Base-by-base conservation (phyloP, 208 protist species). In the Acanthamoeba triangularis region DNA sequence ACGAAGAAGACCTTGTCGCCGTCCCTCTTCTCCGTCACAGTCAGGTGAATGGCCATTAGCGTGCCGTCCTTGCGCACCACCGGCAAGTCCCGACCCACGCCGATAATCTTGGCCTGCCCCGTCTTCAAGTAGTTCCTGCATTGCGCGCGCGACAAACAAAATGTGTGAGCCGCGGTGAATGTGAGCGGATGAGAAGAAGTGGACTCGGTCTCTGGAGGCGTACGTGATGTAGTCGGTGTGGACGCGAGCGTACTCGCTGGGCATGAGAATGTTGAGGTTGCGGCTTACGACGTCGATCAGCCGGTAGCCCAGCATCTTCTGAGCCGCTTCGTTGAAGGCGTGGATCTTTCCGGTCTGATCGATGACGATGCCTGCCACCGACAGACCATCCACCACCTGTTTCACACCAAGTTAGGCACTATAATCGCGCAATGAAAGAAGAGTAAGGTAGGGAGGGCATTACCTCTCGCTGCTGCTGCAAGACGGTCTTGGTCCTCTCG, bases 201-300 rank as follows among this genome's bases (percentile, higher is more conserved):
- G 3, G 49, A 52, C 11, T 52, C 49, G 3, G 3, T 63, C 59
- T 3, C 6, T 16, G 59, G 23, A 52, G 7, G 59, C 59, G 59
- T 28, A 63, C 59, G 18, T 49, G 80, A 92, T 63, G 85, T 92
- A 92, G 23, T 52, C 85, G 61, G 67, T 52, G 54, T 92, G 85
- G 35, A 72, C 28, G n/a, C n/a, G 14, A 20, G 56, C 49, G 30
- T 92, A 49, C 35, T 92, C 56, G 30, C 35, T 14, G n/a, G 85
- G 85, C 85, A 92, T 92, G 85, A 92, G 85, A 3, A 92, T 92
- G 14, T 18, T 74, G 56, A 92, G 25, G 54, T 92, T 92, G 52
- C 85, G 52, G 85, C 85, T 72, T 5, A 92, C 85, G 2, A 92
- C 78, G 18, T 87, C 78, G 41, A 87, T 87, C 23, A 87, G 78